phyloP scores from a whole-genome alignment of 176 grass and related monocot species.

The Dendrocalamus sinicus region DNA sequence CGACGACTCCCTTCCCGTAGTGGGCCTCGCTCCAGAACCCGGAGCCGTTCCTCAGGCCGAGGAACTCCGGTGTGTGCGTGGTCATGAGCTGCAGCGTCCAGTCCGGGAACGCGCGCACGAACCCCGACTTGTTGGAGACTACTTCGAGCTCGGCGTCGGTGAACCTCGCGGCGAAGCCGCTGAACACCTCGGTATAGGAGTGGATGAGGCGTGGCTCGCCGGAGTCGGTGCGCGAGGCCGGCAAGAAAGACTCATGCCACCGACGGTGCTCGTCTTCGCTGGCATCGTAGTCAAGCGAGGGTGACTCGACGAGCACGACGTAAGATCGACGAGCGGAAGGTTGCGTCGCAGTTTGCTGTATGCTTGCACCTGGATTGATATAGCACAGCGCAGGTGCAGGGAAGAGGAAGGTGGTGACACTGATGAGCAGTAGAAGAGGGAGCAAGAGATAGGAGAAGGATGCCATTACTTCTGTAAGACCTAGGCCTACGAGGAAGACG shows the following conservation, averaged over 20 bases:
- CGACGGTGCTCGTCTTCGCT: not conserved
- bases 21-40: constrained; percentile 35
- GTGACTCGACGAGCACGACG: constrained; percentile 41
- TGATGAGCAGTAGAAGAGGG: not conserved
- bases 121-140: constrained; percentile 39
- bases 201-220: constrained; percentile 43
- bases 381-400: not conserved
- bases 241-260: constrained; percentile 58
- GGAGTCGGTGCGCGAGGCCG: not conserved
- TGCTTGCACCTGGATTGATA: not conserved
- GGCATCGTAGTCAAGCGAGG: not conserved
- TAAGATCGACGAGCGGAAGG: not conserved
- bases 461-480: not conserved
- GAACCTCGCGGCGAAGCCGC: constrained; percentile 50
- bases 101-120: constrained; percentile 39
- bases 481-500: not conserved
- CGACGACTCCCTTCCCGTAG: constrained; percentile 49
- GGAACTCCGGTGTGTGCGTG: constrained; percentile 53
- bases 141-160: constrained; percentile 24
- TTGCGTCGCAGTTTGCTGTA: not conserved
- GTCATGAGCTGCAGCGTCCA: constrained; percentile 34
- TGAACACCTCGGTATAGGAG: constrained; percentile 47
- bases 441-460: not conserved
- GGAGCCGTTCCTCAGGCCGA: not conserved
- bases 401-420: not conserved